Evolutionary conservation across 768 basidiomycete species (phyloP), one percentile per base, ranked within the genome.

Genomic region (Lactarius pseudohatsudake): DNA sequence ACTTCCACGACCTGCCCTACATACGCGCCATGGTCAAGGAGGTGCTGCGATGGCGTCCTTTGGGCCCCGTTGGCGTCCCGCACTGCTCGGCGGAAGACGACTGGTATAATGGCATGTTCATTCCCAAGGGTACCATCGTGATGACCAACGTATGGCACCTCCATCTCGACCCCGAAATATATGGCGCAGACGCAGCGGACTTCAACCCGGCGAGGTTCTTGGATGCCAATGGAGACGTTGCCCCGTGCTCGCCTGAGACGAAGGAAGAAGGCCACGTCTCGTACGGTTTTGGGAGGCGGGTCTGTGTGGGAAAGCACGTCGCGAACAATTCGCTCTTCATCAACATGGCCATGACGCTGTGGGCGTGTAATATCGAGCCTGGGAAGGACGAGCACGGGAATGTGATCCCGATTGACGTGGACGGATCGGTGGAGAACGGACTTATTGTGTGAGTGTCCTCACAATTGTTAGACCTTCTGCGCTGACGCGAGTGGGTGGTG

Each of bases 111-210:
- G 72, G 66, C 20, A 66, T 66, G 57, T 67, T 73, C 62, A 77
- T 80, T n/a, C 78, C 79, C 0, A 75, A 72, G 41, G 78, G 76
- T 8, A 75, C 77, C 1, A 72, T 76, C 1, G 66, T 77, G 28
- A 61, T 78, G 22, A 70, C 69, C 11, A 78, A 77, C 55, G 64
- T 72, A 56, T 76, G 56, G 60, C 50, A 64, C 15, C 67, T 72
- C 55, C 70, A 74, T 41, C 64, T 64, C 22, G 72, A 75, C 30
- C 66, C 64, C n/a, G 64, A 69, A 4, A 59, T 76, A 16, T 76
- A 73, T 40, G 74, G 73, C 4, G 58, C 61, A 3, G 72, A 76
- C 32, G 71, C 58, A 0, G 67, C 64, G 13, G 22, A 61, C 26
- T 75, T 74, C 67, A 53, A 58, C 13, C 74, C 69, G 61, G 62